Evolutionary conservation across 148 eudicot genomes (phyloP).

Genomic region (Spergularia bocconei): DNA sequence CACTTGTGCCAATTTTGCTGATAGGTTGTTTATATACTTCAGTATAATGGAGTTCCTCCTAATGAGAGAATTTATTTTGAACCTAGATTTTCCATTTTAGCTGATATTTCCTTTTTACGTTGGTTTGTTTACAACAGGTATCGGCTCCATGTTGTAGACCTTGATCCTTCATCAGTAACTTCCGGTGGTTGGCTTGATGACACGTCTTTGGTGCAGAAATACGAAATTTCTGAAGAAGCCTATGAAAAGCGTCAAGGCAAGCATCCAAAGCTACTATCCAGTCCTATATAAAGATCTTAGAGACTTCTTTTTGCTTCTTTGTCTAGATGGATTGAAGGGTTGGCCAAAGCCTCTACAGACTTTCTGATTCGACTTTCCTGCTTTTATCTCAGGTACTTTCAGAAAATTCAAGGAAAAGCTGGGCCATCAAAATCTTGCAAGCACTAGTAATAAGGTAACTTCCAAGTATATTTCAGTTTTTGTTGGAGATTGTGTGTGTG

Average conservation of each 20-base stretch:
- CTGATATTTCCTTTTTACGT: conserved; percentile 3
- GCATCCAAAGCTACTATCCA: conserved; percentile 2
- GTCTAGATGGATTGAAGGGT: neutral
- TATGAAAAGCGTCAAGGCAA: conserved; percentile 72
- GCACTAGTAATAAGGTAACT: conserved; percentile 56
- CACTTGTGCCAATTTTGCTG: neutral
- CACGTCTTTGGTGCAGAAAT: conserved; percentile 87
- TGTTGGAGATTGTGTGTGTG: neutral
- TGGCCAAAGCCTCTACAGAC: neutral
- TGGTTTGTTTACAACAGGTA: conserved; percentile 37
- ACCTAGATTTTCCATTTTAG: conserved; percentile 1
- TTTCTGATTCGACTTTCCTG: neutral
- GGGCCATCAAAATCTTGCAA: conserved; percentile 52
- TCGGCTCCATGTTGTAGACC: conserved; percentile 81
- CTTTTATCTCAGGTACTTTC: conserved; percentile 59
- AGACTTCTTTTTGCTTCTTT: neutral
- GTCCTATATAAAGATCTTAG: conserved; percentile 4
- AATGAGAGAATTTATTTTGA: neutral
- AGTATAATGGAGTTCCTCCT: neutral
- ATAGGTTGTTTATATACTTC: neutral
- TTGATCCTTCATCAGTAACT: conserved; percentile 87
- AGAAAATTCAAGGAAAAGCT: conserved; percentile 85
- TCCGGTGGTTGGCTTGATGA: conserved; percentile 98
- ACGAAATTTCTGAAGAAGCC: conserved; percentile 83
- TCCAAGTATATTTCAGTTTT: neutral